phyloP scores from a whole-genome alignment of 352 stramenopile genomes.

The Blastocystis sp. region DNA sequence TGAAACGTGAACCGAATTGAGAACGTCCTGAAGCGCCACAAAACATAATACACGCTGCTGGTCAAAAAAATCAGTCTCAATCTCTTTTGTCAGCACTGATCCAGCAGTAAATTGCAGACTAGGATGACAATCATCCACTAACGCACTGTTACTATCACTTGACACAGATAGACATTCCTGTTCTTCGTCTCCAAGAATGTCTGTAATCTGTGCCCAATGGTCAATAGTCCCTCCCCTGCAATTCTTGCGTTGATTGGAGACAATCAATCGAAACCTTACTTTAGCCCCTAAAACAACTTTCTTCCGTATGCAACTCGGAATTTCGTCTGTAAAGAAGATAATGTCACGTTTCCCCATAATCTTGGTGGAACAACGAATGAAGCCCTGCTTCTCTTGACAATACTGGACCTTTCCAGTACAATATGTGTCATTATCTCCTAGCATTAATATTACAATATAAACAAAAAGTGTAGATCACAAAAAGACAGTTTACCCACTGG shows the following conservation, averaged over 20 bases:
- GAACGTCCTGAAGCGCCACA: no score
- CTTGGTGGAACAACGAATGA: slow-evolving; percentile 22
- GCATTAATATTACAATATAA: not conserved
- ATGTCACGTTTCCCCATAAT: slow-evolving; percentile 32
- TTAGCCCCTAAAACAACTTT: not conserved
- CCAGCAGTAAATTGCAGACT: slow-evolving; percentile 3
- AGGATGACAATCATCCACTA: not conserved
- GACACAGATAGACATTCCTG: not conserved
- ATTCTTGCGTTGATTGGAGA: not conserved
- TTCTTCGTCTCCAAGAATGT: not conserved
- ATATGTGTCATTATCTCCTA: not conserved
- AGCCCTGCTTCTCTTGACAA: slow-evolving; percentile 27
- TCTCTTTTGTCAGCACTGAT: not conserved
- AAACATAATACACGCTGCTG: no score
- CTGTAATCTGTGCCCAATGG: slow-evolving; percentile 35
- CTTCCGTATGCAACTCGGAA: not conserved
- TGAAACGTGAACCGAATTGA: not conserved
- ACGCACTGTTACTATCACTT: not conserved
- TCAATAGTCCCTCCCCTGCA: slow-evolving; percentile 14
- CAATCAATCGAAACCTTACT: slow-evolving; percentile 5
- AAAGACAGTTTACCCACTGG: no score
- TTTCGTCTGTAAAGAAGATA: slow-evolving; percentile 44
- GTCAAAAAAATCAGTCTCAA: no score
- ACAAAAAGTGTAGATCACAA: not conserved
- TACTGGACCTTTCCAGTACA: slow-evolving; percentile 48